phyloP scores from a whole-genome alignment of 768 basidiomycete species.

The Sporobolomyces pararoseus region DNA sequence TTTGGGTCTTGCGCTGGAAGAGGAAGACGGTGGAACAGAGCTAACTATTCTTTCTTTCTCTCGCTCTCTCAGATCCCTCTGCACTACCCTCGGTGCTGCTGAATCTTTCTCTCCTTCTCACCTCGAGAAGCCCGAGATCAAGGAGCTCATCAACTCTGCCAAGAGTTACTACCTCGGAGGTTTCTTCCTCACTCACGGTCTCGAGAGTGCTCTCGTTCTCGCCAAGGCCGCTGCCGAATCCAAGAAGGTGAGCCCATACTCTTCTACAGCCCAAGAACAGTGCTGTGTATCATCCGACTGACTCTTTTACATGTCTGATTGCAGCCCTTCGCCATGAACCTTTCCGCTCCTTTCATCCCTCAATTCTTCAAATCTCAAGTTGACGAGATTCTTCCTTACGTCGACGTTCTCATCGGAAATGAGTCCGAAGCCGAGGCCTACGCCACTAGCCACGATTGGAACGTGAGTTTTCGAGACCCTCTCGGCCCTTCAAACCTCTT shows the following conservation, averaged over 20 bases:
- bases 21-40: too few relatives aligned
- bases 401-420: conserved; percentile 91
- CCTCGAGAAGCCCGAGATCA: conserved; percentile 69
- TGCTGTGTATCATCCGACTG: too few relatives aligned
- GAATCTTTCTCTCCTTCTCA: conserved; percentile 83
- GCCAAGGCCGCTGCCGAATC: conserved; percentile 70
- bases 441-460: conserved; percentile 67
- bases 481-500: neutral
- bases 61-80: conserved; percentile 66
- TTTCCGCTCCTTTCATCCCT: conserved; percentile 95
- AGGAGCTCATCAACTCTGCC: conserved; percentile 71
- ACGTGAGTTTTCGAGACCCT: conserved; percentile 49
- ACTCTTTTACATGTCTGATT: too few relatives aligned
- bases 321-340: conserved; percentile 83
- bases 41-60: neutral
- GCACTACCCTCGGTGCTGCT: conserved; percentile 83
- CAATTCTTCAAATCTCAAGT: conserved; percentile 85
- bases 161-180: conserved; percentile 91
- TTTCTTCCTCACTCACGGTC: conserved; percentile 93
- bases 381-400: conserved; percentile 72
- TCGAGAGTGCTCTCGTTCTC: conserved; percentile 65
- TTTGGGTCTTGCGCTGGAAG: neutral
- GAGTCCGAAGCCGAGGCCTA: conserved; percentile 89
- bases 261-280: too few relatives aligned
- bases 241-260: conserved; percentile 60